phyloP scores from a whole-genome alignment of 2,329 filamentous ascomycete genomes.

The Penicillium decumbens region DNA sequence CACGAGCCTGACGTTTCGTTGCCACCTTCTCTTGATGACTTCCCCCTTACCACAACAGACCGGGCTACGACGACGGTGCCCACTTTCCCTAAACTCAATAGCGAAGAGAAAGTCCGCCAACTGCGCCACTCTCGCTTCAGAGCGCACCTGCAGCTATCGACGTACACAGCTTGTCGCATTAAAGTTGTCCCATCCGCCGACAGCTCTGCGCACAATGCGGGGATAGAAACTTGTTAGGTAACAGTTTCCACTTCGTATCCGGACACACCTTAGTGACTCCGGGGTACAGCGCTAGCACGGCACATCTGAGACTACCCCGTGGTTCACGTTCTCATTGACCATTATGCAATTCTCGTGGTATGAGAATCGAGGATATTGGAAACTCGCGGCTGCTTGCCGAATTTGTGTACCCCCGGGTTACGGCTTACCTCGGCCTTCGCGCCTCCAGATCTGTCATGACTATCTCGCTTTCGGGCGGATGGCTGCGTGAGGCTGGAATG shows the following conservation, averaged over 20 bases:
- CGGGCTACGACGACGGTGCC: background rate
- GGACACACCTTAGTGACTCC: background rate
- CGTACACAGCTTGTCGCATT: constrained; percentile 7
- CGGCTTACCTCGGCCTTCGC: background rate
- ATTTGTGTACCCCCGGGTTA: background rate
- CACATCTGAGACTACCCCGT: background rate
- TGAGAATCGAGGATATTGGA: too few species aligned
- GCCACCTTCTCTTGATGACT: background rate
- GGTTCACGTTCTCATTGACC: background rate
- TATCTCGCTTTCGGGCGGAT: background rate
- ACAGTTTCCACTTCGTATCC: constrained; percentile 27
- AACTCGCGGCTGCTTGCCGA: background rate
- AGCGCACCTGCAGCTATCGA: background rate
- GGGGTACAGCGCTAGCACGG: constrained; percentile 1
- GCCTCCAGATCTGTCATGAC: too few species aligned
- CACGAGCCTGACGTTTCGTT: background rate
- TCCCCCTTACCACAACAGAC: background rate
- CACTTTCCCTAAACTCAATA: background rate
- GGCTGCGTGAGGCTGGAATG: background rate
- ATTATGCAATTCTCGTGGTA: background rate
- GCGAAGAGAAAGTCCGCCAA: background rate
- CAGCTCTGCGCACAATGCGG: constrained; percentile 20
- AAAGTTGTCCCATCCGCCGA: constrained; percentile 14
- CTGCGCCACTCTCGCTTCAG: background rate
- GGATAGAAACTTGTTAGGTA: constrained; percentile 27